A percentile compares a stretch with the other conserved stretches of the same genome.
These are phyloP conservation scores for Suhomyces emberorum DNA, from an alignment of 805 yeast genomes.

Conservation along the genomic window DNA sequence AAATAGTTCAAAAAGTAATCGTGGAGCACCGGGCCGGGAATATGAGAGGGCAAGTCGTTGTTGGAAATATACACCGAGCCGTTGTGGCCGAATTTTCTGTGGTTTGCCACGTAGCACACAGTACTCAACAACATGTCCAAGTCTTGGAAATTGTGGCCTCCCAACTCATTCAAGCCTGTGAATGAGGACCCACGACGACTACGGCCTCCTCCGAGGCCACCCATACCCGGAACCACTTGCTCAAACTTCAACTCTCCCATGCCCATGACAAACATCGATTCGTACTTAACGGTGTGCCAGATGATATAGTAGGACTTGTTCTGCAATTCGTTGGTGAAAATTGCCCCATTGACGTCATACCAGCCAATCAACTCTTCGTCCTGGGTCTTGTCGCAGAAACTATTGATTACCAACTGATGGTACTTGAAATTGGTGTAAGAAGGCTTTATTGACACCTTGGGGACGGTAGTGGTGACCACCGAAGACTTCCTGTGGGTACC, in stretches of 20 bases:
- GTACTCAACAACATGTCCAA: slow-evolving; percentile 30
- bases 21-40: slow-evolving; percentile 35
- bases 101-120: slow-evolving; percentile 27
- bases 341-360: slow-evolving; percentile 32
- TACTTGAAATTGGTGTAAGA: slow-evolving; percentile 5
- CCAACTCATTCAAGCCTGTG: slow-evolving; percentile 36
- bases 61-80: slow-evolving; percentile 20
- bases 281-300: slow-evolving; percentile 25
- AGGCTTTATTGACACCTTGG: slow-evolving; percentile 36
- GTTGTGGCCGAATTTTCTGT: slow-evolving; percentile 11
- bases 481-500: slow-evolving; percentile 23
- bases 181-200: slow-evolving; percentile 36
- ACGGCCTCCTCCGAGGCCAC: slow-evolving; percentile 12
- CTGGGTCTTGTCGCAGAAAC: neutral
- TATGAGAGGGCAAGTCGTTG: slow-evolving; percentile 31
- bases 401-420: neutral
- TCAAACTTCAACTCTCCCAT: slow-evolving; percentile 37
- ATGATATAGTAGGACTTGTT: slow-evolving; percentile 32
- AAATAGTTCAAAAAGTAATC: slow-evolving; percentile 35
- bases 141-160: slow-evolving; percentile 41
- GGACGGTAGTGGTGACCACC: slow-evolving; percentile 18
- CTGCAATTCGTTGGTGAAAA: slow-evolving; percentile 37
- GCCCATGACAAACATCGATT: slow-evolving; percentile 21
- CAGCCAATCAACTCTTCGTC: neutral
- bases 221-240: slow-evolving; percentile 14